Evolutionary conservation across 2,329 filamentous ascomycete species (phyloP).

Genomic region (Cercospora sp.): DNA sequence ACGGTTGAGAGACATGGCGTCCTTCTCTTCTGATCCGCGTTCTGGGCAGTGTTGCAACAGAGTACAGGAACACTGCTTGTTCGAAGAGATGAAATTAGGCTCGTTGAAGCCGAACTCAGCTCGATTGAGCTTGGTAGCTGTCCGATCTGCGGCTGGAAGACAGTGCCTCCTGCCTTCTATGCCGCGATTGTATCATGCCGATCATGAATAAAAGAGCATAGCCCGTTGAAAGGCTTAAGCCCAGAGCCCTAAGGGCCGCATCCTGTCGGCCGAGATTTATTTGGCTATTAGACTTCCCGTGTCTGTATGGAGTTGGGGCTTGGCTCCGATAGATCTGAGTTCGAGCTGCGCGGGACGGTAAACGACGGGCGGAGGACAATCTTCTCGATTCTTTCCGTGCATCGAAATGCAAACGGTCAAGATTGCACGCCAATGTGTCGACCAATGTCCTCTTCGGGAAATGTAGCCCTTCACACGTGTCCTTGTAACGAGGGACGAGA

Average conservation of each 20-base stretch:
- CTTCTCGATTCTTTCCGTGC: no score
- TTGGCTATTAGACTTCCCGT: no score
- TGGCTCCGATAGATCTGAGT: no score
- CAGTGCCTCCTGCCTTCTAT: neutral
- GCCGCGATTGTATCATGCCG: neutral
- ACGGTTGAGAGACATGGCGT: neutral
- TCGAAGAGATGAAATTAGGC: neutral
- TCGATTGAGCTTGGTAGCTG: neutral
- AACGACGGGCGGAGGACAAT: no score
- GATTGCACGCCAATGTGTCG: no score
- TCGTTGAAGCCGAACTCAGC: no score
- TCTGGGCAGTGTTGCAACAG: neutral
- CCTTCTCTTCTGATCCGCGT: neutral
- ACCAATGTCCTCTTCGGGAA: no score
- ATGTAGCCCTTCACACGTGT: no score
- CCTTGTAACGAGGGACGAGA: no score
- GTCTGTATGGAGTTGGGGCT: no score
- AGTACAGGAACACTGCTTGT: neutral
- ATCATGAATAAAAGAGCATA: neutral
- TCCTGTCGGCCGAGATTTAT: neutral
- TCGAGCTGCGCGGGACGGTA: no score
- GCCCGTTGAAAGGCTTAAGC: neutral
- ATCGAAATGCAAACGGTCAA: no score
- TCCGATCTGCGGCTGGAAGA: neutral
- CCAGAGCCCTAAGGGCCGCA: neutral